These are phyloP conservation scores for Candida nanaspora DNA, from an alignment of 805 yeast genomes.

Conservation along the genomic window DNA sequence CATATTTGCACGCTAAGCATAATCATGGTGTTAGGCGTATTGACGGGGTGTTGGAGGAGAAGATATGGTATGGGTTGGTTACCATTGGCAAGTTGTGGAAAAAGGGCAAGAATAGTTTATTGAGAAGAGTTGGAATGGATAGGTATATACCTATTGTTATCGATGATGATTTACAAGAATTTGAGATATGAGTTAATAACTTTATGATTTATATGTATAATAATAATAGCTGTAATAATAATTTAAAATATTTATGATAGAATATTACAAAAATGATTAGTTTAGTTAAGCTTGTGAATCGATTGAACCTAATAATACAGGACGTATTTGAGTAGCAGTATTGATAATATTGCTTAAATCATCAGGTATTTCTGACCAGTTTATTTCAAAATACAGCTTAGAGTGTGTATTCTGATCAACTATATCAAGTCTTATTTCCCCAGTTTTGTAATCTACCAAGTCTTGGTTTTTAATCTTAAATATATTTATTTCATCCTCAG, in stretches of 20 bases:
- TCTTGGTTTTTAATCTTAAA: conserved; percentile 11
- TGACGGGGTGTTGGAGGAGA: conserved; percentile 18
- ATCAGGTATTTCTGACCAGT: conserved; percentile 30
- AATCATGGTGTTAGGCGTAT: background rate
- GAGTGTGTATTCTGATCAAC: conserved; percentile 9
- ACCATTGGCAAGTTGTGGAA: conserved; percentile 5
- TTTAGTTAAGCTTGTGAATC: too few relatives aligned
- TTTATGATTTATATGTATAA: too few relatives aligned
- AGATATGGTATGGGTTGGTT: conserved; percentile 29
- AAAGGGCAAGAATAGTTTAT: background rate
- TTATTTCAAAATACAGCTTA: conserved; percentile 9
- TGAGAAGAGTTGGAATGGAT: background rate
- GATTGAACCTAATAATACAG: too few relatives aligned
- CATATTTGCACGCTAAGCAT: conserved; percentile 18
- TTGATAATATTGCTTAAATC: conserved; percentile 22
- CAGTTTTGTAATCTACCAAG: conserved; percentile 12
- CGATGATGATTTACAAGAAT: background rate
- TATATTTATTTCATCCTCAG: conserved; percentile 1
- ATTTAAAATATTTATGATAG: too few relatives aligned
- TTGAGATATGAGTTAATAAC: background rate
- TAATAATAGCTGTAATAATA: too few relatives aligned
- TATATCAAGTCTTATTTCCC: conserved; percentile 10
- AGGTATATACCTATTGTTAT: background rate
- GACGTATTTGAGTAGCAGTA: too few relatives aligned
- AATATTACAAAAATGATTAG: too few relatives aligned